Evolutionary conservation across 495 filamentous ascomycete species (phyloP).

Genomic region (Hypoxylon trugodes): DNA sequence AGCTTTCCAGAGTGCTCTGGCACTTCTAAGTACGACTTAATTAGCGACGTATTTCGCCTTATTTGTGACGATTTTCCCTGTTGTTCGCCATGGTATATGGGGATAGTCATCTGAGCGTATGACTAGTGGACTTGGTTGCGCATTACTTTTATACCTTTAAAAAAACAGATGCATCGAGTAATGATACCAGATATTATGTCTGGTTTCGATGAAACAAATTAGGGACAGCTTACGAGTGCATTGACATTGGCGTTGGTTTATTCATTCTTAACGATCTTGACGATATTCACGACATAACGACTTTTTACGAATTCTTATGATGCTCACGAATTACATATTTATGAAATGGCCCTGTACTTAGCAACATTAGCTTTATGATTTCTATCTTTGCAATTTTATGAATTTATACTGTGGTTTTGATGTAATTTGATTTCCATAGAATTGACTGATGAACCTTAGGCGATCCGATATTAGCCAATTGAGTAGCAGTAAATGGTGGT

Average conservation of each 20-base stretch:
- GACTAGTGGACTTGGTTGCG: too few relatives aligned
- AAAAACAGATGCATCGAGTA: too few relatives aligned
- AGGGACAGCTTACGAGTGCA: slow-evolving; percentile 11
- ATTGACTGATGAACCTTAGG: too few relatives aligned
- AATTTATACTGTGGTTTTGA: background rate
- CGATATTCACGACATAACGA: slow-evolving; percentile 31
- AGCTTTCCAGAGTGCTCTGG: slow-evolving; percentile 81
- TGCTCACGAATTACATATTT: slow-evolving; percentile 22
- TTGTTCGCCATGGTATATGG: background rate
- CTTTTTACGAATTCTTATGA: too few relatives aligned
- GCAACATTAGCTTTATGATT: background rate
- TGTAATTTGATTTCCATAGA: too few relatives aligned
- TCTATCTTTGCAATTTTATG: background rate
- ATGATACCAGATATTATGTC: background rate
- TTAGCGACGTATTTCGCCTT: background rate
- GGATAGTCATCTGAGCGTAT: too few relatives aligned
- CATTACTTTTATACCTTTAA: too few relatives aligned
- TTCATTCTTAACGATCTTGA: slow-evolving; percentile 12
- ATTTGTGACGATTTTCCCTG: background rate
- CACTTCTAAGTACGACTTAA: slow-evolving; percentile 61
- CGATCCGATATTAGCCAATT: too few relatives aligned
- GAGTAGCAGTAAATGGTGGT: too few relatives aligned
- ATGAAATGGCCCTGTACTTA: slow-evolving; percentile 17
- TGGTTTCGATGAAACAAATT: background rate
- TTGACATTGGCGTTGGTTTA: slow-evolving; percentile 20